Evolutionary conservation across 2,329 filamentous ascomycete species (phyloP), one percentile per base, ranked within the genome.

Genomic region (Pseudocercospora musae): DNA sequence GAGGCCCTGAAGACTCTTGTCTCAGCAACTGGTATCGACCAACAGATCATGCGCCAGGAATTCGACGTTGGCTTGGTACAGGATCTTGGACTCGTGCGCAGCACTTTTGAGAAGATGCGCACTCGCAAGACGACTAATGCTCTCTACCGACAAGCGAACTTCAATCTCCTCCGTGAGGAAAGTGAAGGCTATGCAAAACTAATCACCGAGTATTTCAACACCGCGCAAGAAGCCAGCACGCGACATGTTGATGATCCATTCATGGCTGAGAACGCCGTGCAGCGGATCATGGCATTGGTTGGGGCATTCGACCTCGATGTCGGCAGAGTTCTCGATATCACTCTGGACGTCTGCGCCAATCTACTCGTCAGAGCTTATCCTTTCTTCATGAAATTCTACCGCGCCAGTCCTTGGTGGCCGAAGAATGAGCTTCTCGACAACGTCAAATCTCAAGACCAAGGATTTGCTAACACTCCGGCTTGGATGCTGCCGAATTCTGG

Each of bases 241-340:
- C 87, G 89, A 59, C 87, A 87, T 21, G 89, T 89, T n/a, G 89
- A 92, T 65, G 84, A 89, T 33, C 90, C 92, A 1, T 87, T 89
- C 69, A 84, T 90, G 37, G 91, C 94, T 1, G 87, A 90, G 69
- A 89, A 92, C 71, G 92, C 92, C 0, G 97, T 96, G 71, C 91
- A 97, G 74, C 88, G 89, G 66, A 89, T 99, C 66, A 97, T 96
- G 77, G 94, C 91, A 15, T 85, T 99, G 70, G 96, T 99, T 68
- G 95, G 95, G 60, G 95, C 95, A 7, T 99, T 99, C 73, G 94
- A 99, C 76, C 84, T 99, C 65, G 95, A 99, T 74, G 95, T 97
- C 40, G 96, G 95, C 54, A 87, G 96, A 72, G 94, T 96, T 4
- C 83, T 99, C 10, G 95, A 99, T 75, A 92, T 98, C 21, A 96